Percentiles rank a stretch among this genome's conserved stretches.
phyloP scores from a whole-genome alignment of 1,284 basidiomycete genomes.

The Malassezia sympodialis region DNA sequence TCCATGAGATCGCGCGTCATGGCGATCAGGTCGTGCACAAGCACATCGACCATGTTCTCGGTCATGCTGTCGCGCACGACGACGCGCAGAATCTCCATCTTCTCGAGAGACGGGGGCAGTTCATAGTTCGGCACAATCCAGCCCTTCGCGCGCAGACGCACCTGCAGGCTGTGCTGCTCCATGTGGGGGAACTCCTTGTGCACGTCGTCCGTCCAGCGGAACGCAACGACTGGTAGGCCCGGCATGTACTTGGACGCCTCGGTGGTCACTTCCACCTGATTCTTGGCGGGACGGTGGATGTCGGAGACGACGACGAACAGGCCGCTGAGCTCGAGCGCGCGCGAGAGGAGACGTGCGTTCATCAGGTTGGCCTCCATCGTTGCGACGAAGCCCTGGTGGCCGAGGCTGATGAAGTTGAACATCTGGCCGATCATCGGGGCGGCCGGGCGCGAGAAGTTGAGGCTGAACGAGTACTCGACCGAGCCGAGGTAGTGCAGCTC shows the following conservation, averaged over 20 bases:
- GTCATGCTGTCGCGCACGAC: conserved; percentile 40
- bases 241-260: conserved; percentile 58
- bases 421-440: conserved; percentile 83
- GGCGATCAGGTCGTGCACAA: conserved; percentile 40
- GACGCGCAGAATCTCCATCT: conserved; percentile 41
- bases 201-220: conserved; percentile 65
- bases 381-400: conserved; percentile 43
- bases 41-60: conserved; percentile 39
- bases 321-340: conserved; percentile 70
- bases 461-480: conserved; percentile 59
- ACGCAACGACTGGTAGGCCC: conserved; percentile 80
- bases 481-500: conserved; percentile 61
- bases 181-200: conserved; percentile 30
- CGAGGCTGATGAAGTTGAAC: conserved; percentile 58
- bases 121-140: conserved; percentile 54
- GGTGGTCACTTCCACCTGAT: conserved; percentile 46
- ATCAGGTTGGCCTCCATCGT: conserved; percentile 63
- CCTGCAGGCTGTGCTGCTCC: conserved; percentile 81
- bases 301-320: conserved; percentile 58
- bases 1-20: conserved; percentile 34
- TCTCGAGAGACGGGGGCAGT: conserved; percentile 28
- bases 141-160: conserved; percentile 62
- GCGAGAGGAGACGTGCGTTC: conserved; percentile 68
- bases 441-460: conserved; percentile 87
- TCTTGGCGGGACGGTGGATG: conserved; percentile 47